A percentile compares a stretch with the other conserved stretches of the same genome.
Evolutionary conservation across 352 stramenopile genomes (phyloP).

Genomic region (Globisporangium orthogonon): DNA sequence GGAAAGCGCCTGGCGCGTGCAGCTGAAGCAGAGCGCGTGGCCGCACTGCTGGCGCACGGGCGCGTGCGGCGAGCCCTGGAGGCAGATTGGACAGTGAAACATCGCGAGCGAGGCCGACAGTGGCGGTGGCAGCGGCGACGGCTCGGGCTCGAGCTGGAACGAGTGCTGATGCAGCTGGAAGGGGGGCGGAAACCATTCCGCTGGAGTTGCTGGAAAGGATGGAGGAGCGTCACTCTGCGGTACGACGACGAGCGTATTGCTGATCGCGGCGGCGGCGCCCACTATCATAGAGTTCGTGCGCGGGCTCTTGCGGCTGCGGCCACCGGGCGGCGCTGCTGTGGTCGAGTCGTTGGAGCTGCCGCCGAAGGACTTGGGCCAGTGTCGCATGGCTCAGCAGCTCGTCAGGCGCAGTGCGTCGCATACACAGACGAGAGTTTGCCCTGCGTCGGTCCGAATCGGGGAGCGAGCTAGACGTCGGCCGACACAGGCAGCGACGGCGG

Average conservation of each 20-base stretch:
- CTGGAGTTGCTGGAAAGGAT: background rate
- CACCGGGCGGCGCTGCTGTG: too few species aligned
- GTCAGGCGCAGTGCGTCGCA: background rate
- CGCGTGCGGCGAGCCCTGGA: constrained; percentile 25
- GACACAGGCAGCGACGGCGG: too few species aligned
- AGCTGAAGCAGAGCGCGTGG: constrained; percentile 43
- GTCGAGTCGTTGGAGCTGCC: background rate
- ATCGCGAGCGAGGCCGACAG: background rate
- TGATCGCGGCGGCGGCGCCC: background rate
- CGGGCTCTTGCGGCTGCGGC: constrained; percentile 6
- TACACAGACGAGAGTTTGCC: background rate
- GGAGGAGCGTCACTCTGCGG: constrained; percentile 8
- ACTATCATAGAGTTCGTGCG: constrained; percentile 3
- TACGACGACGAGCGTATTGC: background rate
- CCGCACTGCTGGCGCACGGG: constrained; percentile 44
- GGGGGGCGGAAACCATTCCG: constrained; percentile 1
- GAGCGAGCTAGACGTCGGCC: too few species aligned
- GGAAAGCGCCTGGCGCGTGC: constrained; percentile 39
- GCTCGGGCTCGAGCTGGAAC: constrained; percentile 1
- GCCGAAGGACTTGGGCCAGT: background rate
- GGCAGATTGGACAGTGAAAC: constrained; percentile 41
- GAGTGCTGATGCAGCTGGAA: constrained; percentile 1
- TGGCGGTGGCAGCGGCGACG: background rate
- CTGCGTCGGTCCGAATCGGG: too few species aligned
- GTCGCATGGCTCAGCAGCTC: background rate